Conservation (phyloP, 345 rosid genomes). For the Eucalyptus brandiana region DNA sequence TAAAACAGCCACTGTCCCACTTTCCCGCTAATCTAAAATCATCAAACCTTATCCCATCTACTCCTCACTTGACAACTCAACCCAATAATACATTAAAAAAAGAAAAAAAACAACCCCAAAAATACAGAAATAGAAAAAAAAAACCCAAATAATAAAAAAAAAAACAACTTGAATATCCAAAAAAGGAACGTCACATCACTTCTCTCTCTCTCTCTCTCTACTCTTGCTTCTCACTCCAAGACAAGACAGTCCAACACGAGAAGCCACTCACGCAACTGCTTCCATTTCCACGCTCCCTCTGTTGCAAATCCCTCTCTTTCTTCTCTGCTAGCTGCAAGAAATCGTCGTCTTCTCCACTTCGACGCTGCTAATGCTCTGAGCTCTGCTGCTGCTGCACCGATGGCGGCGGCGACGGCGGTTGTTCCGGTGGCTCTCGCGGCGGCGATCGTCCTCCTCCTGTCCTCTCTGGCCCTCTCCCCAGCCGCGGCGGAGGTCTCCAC, state of each 20-base stretch:
- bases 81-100: not conserved
- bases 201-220: not conserved
- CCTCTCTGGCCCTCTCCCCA: not conserved
- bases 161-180: not conserved
- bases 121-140: no score
- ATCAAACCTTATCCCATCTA: not conserved
- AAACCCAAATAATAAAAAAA: no score
- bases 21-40: not conserved
- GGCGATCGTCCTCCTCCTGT: slow-evolving; percentile 3
- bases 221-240: not conserved
- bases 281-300: not conserved
- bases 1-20: not conserved
- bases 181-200: not conserved
- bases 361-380: not conserved
- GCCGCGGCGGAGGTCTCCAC: slow-evolving; percentile 4
- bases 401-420: not conserved
- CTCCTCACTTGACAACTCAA: not conserved
- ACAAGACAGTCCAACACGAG: not conserved
- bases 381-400: not conserved
- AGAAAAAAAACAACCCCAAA: not conserved
- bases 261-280: not conserved
- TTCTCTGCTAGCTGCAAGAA: not conserved
- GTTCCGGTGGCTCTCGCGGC: not conserved
- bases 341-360: not conserved
- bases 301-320: not conserved